Percentiles rank a stretch among this genome's conserved stretches.
phyloP scores from a whole-genome alignment of 2,329 filamentous ascomycete genomes.

The Colletotrichum sojae region DNA sequence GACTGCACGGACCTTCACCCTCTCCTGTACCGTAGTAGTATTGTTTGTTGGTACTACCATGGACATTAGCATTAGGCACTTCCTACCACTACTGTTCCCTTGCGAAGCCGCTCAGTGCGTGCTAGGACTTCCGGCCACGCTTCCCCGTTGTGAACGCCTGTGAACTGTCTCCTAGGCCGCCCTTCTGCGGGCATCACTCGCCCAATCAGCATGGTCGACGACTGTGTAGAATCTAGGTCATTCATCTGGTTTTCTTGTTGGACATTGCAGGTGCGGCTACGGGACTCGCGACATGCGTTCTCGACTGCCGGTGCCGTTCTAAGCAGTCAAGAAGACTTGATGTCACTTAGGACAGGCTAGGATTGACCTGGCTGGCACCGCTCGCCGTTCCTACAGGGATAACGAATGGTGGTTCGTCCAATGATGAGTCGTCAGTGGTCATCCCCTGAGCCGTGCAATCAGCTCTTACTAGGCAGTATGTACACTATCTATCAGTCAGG shows the following conservation, averaged over 20 bases:
- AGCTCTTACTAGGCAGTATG: no score
- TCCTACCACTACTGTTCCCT: not conserved
- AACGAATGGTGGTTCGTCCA: slow-evolving; percentile 4
- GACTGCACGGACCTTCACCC: no score
- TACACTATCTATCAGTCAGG: no score
- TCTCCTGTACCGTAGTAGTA: no score
- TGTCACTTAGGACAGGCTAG: slow-evolving; percentile 1
- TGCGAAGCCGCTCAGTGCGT: not conserved
- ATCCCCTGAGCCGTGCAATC: slow-evolving; percentile 2
- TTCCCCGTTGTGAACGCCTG: slow-evolving; percentile 19
- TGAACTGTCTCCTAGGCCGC: not conserved
- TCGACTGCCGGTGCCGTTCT: not conserved
- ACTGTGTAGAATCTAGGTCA: no score
- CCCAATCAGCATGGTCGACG: not conserved
- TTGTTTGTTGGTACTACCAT: no score
- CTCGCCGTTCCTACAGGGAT: slow-evolving; percentile 5
- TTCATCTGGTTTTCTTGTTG: not conserved
- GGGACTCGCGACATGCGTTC: not conserved
- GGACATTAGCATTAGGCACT: no score
- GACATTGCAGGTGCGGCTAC: not conserved
- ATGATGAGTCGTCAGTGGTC: no score
- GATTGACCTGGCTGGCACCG: not conserved
- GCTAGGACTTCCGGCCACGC: not conserved
- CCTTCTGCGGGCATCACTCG: not conserved
- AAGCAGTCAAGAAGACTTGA: not conserved